Evolutionary conservation across 2,329 filamentous ascomycete genomes (phyloP).

Genomic region (Phialophora verrucosa): DNA sequence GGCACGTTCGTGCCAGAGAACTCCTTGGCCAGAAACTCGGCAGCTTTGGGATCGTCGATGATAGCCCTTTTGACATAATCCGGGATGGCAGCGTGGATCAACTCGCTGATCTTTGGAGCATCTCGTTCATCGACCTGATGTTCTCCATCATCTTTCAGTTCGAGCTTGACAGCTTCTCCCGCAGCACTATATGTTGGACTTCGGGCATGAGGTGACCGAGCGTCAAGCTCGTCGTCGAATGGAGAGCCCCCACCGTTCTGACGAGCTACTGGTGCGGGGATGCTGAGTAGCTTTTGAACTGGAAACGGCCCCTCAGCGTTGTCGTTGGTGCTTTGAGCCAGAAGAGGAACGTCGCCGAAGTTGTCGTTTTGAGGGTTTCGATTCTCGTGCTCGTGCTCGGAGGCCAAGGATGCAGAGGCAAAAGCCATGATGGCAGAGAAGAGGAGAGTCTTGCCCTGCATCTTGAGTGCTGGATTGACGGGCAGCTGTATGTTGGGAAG

Average conservation of each 20-base stretch:
- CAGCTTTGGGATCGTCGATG: constrained; percentile 24
- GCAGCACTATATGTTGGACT: background rate
- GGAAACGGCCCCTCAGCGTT: constrained; percentile 14
- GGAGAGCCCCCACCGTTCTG: constrained; percentile 4
- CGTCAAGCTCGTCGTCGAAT: background rate
- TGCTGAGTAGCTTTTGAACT: constrained; percentile 16
- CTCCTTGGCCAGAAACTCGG: constrained; percentile 20
- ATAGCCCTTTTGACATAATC: constrained; percentile 18
- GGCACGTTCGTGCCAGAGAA: constrained; percentile 21
- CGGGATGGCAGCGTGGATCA: constrained; percentile 18
- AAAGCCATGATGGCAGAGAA: constrained; percentile 21
- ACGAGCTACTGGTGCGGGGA: constrained; percentile 5
- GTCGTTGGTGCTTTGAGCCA: constrained; percentile 1
- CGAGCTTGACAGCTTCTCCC: constrained; percentile 2
- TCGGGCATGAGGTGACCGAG: background rate
- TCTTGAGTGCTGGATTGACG: constrained; percentile 16
- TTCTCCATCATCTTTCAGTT: constrained; percentile 5
- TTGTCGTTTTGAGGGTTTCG: background rate
- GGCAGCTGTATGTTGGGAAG: constrained; percentile 3
- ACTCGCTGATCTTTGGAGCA: constrained; percentile 8
- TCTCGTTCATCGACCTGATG: background rate
- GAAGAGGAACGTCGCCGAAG: background rate
- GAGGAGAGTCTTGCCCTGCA: constrained; percentile 24
- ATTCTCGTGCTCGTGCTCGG: background rate
- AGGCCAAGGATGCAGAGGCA: constrained; percentile 8